Conservation (phyloP, 768 basidiomycete species). For the Termitomyces sp. region DNA sequence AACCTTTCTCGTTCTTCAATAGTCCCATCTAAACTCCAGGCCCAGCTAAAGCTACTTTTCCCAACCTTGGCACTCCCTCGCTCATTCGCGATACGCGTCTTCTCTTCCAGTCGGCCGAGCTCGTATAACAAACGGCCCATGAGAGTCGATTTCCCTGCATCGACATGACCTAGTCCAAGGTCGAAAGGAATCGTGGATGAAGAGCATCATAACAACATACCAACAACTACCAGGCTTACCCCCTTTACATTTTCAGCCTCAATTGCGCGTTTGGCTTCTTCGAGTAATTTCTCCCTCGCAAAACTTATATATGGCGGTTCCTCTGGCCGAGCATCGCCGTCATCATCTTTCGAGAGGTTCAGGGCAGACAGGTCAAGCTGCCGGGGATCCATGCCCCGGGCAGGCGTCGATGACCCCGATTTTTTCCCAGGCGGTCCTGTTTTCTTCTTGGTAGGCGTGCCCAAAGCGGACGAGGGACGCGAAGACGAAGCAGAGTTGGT, state of each 20-base stretch:
- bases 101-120: conserved; percentile 83
- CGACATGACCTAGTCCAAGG: conserved; percentile 76
- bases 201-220: conserved; percentile 34
- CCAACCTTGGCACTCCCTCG: conserved; percentile 85
- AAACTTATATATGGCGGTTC: conserved; percentile 60
- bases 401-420: conserved; percentile 40
- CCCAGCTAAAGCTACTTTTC: conserved; percentile 96
- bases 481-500: conserved; percentile 39
- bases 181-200: not conserved
- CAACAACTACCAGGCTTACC: conserved; percentile 88
- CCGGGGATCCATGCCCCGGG: conserved; percentile 44
- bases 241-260: conserved; percentile 49
- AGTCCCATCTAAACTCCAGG: conserved; percentile 95
- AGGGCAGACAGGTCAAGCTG: conserved; percentile 71
- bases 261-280: conserved; percentile 61
- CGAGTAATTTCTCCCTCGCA: conserved; percentile 76
- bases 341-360: conserved; percentile 52
- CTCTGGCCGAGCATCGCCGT: conserved; percentile 35
- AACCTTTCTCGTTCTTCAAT: conserved; percentile 91
- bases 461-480: conserved; percentile 37
- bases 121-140: conserved; percentile 96
- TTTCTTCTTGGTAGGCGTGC: conserved; percentile 40
- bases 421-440: conserved; percentile 26
- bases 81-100: conserved; percentile 78
- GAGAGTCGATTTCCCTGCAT: conserved; percentile 96